Conservation (phyloP, 257 asterid genomes). For the Solanum medicagineum region DNA sequence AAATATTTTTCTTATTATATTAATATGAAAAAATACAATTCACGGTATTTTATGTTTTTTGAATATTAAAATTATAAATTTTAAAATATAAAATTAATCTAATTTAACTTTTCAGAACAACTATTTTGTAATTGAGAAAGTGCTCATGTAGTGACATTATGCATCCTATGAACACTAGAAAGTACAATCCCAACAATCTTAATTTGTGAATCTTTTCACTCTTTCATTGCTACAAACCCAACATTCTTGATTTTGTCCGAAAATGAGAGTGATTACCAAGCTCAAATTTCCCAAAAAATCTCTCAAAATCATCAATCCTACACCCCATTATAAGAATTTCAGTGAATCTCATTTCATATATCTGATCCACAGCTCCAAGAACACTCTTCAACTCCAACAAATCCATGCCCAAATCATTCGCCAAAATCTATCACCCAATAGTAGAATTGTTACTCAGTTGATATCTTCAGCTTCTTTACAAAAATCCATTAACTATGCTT, state of each 20-base stretch:
- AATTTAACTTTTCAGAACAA: background rate
- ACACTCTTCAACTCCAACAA: slow-evolving; percentile 11
- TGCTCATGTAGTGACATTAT: too few relatives aligned
- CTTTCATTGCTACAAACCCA: background rate
- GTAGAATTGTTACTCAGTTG: slow-evolving; percentile 19
- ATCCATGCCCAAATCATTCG: slow-evolving; percentile 14
- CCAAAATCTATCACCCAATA: background rate
- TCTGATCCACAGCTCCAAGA: slow-evolving; percentile 17
- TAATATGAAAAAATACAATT: fast-evolving
- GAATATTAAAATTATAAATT: too few relatives aligned
- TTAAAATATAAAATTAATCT: background rate
- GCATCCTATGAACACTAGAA: too few relatives aligned
- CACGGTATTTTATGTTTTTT: background rate
- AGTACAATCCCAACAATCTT: too few relatives aligned
- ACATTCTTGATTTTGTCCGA: background rate
- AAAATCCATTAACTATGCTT: slow-evolving; percentile 3
- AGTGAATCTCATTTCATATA: slow-evolving; percentile 15
- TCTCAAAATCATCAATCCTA: background rate
- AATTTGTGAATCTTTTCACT: background rate
- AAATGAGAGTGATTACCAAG: background rate
- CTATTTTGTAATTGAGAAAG: too few relatives aligned
- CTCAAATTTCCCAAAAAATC: background rate
- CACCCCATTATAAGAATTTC: background rate
- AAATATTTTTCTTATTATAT: background rate
- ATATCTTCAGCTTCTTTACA: slow-evolving; percentile 16